Percentiles rank a stretch among this genome's conserved stretches.
phyloP scores from a whole-genome alignment of 352 stramenopile species.

The Globisporangium canariense region DNA sequence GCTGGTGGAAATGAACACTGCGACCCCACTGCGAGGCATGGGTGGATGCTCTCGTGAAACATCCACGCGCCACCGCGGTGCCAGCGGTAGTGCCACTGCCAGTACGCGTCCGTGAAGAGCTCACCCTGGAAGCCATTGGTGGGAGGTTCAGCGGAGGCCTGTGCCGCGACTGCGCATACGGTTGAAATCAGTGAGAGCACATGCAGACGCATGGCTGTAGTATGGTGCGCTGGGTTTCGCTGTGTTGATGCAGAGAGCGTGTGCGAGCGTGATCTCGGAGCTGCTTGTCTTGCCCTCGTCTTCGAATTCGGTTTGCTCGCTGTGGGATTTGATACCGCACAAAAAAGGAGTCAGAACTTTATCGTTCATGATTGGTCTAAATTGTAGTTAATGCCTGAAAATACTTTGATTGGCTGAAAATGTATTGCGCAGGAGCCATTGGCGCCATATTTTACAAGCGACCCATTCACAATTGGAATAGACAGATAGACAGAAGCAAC shows the following conservation, averaged over 20 bases:
- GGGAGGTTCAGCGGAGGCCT: not conserved
- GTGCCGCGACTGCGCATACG: not conserved
- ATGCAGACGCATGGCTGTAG: not conserved
- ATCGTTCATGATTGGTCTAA: not conserved
- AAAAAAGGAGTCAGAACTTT: not conserved
- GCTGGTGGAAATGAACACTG: slow-evolving; percentile 7
- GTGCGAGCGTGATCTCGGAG: not conserved
- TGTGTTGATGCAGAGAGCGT: not conserved
- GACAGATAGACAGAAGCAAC: not conserved
- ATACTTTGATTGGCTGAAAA: not conserved
- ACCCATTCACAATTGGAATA: too few relatives aligned
- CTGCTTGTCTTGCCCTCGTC: not conserved
- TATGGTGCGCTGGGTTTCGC: not conserved
- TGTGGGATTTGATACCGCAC: not conserved
- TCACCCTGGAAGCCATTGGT: not conserved
- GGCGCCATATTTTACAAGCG: not conserved
- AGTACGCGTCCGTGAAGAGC: slow-evolving; percentile 14
- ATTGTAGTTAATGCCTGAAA: not conserved
- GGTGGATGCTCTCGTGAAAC: slow-evolving; percentile 32
- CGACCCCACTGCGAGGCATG: slow-evolving; percentile 19
- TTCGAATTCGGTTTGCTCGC: not conserved
- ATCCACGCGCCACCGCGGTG: slow-evolving; percentile 32
- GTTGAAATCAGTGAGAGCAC: not conserved
- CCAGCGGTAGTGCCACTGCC: slow-evolving; percentile 26
- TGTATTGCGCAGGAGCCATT: not conserved